Conservation (phyloP, 495 filamentous ascomycete genomes). For the Rhizodiscina lignyota region DNA sequence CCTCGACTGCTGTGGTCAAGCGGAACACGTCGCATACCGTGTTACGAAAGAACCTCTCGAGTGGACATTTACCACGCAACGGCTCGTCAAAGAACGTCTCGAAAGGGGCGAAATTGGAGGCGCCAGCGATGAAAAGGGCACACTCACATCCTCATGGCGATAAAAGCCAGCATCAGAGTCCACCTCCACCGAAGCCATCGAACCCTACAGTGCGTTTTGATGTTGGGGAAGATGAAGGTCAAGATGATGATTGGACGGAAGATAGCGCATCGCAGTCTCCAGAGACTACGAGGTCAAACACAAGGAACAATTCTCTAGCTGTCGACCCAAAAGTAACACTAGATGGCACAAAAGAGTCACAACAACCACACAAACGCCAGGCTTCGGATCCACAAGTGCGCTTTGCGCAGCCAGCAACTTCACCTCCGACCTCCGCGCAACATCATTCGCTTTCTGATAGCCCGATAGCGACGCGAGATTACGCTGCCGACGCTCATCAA, state of each 20-base stretch:
- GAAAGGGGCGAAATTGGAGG: slow-evolving; percentile 17
- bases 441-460: neutral
- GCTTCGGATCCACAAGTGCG: neutral
- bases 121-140: slow-evolving; percentile 5
- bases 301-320: slow-evolving; percentile 21
- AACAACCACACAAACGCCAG: neutral
- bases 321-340: slow-evolving; percentile 7
- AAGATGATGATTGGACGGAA: slow-evolving; percentile 23
- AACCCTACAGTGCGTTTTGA: slow-evolving; percentile 15
- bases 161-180: slow-evolving; percentile 3
- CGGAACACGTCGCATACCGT: slow-evolving; percentile 12
- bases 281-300: slow-evolving; percentile 23
- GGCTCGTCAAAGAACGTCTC: slow-evolving; percentile 14
- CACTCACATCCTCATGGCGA: slow-evolving; percentile 7
- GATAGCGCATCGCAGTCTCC: slow-evolving; percentile 25
- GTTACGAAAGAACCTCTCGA: slow-evolving; percentile 22
- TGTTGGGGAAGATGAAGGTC: slow-evolving; percentile 10
- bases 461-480: too few species aligned
- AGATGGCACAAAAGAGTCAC: neutral
- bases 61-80: slow-evolving; percentile 17
- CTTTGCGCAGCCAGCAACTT: neutral
- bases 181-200: slow-evolving; percentile 3
- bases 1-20: slow-evolving; percentile 16
- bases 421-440: neutral
- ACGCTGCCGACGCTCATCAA: too few species aligned